These are phyloP conservation scores for Aaosphaeria pasadenensis DNA, from an alignment of 2,329 filamentous ascomycete species.

Conservation along the genomic window DNA sequence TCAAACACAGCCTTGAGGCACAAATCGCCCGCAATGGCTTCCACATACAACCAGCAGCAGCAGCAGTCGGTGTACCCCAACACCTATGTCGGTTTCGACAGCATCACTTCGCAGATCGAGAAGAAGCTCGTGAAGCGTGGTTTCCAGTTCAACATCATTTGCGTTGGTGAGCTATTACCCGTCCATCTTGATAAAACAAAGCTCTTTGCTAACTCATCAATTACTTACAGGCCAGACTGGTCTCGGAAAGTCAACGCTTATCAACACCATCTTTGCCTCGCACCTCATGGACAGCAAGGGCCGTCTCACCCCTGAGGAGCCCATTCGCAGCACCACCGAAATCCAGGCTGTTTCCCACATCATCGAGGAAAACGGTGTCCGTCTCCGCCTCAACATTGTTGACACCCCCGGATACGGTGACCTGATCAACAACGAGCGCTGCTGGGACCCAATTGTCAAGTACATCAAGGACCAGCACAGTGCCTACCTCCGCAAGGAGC, in stretches of 20 bases:
- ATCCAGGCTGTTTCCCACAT: constrained; percentile 98
- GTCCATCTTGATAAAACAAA: constrained; percentile 3
- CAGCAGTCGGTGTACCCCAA: constrained; percentile 71
- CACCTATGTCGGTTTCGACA: constrained; percentile 99
- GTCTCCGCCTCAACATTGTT: constrained; percentile 96
- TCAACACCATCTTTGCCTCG: constrained; percentile 99
- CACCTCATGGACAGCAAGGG: constrained; percentile 99
- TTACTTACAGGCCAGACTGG: constrained; percentile 79
- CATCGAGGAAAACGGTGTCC: constrained; percentile 98
- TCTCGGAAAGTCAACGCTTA: constrained; percentile 96
- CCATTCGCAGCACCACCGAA: constrained; percentile 92
- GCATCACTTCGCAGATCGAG: constrained; percentile 99
- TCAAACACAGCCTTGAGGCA: constrained; percentile 18
- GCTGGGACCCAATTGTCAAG: constrained; percentile 99
- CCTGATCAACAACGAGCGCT: constrained; percentile 99
- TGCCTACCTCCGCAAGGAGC: constrained; percentile 97
- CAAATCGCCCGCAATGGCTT: constrained; percentile 53
- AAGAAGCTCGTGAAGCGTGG: constrained; percentile 99
- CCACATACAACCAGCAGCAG: constrained; percentile 57
- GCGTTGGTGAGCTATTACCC: constrained; percentile 73
- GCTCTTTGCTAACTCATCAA: not conserved
- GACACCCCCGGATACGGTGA: constrained; percentile 98
- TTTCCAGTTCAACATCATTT: constrained; percentile 99
- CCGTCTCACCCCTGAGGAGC: constrained; percentile 86
- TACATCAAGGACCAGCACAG: constrained; percentile 99